phyloP scores from a whole-genome alignment of 2,329 filamentous ascomycete genomes.

The Leptographium lundbergii region DNA sequence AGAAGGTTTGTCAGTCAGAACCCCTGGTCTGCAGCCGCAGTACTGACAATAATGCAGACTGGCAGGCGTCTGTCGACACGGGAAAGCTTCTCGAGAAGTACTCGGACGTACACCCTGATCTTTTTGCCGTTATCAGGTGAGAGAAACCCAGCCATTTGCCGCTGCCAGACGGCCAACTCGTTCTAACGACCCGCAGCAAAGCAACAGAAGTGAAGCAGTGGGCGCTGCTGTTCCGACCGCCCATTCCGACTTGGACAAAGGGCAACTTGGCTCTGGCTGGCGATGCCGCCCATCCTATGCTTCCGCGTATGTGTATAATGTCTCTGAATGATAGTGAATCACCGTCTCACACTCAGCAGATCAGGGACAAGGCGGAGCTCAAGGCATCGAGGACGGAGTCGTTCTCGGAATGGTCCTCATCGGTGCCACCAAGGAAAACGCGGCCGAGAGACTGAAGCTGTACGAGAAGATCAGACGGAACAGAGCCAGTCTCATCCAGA shows the following conservation, averaged over 20 bases:
- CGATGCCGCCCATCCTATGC: constrained; percentile 26
- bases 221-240: constrained; percentile 22
- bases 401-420: constrained; percentile 18
- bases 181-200: constrained; percentile 15
- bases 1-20: constrained; percentile 11
- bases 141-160: background rate
- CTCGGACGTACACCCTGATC: constrained; percentile 16
- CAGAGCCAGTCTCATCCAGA: constrained; percentile 20
- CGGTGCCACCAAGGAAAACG: constrained; percentile 11
- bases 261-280: constrained; percentile 21
- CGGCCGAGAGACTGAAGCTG: constrained; percentile 14
- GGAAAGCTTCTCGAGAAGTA: constrained; percentile 17
- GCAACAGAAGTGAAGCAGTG: constrained; percentile 22
- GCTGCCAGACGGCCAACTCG: background rate
- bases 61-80: constrained; percentile 19
- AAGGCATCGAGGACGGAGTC: constrained; percentile 21
- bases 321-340: background rate
- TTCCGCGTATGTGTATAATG: constrained; percentile 19
- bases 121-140: constrained; percentile 11
- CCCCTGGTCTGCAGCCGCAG: background rate
- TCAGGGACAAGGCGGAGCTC: constrained; percentile 24
- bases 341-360: constrained; percentile 14
- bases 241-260: constrained; percentile 20
- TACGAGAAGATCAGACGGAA: constrained; percentile 20
- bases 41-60: constrained; percentile 14